Evolutionary conservation across 2,329 filamentous ascomycete genomes (phyloP).

Genomic region (Penicillium sp.): DNA sequence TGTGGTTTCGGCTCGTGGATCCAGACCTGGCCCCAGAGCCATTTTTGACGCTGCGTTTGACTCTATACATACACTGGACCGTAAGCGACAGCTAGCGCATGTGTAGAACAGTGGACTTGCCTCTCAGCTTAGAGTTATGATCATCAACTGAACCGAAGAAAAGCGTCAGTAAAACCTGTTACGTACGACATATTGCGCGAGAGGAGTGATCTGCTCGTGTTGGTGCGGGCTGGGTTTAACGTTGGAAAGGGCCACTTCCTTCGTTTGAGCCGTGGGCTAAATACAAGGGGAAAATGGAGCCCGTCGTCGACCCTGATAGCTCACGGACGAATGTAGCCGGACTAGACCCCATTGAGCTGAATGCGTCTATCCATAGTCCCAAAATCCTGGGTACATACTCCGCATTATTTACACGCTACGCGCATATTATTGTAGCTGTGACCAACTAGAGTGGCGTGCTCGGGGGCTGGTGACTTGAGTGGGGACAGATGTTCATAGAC

Average conservation of each 20-base stretch:
- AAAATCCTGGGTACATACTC: not conserved
- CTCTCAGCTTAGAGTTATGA: not conserved
- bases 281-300: constrained; percentile 11
- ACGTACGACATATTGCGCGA: constrained; percentile 9
- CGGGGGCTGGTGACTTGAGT: not conserved
- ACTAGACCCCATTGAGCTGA: not conserved
- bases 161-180: not conserved
- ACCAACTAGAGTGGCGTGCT: not conserved
- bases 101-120: not conserved
- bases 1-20: not conserved
- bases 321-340: not conserved
- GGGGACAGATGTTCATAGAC: not conserved
- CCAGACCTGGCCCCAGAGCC: not conserved
- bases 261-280: constrained; percentile 10
- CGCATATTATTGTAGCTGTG: not conserved
- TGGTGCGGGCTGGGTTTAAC: not conserved
- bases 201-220: constrained; percentile 2
- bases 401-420: constrained; percentile 1
- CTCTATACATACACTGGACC: not conserved
- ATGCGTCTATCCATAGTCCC: not conserved
- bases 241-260: constrained; percentile 14
- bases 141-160: not conserved
- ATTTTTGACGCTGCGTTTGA: not conserved
- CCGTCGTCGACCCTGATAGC: constrained; percentile 16
- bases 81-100: not conserved